phyloP scores from a whole-genome alignment of 305 asterid species.

The Fraxinus angustifolia region DNA sequence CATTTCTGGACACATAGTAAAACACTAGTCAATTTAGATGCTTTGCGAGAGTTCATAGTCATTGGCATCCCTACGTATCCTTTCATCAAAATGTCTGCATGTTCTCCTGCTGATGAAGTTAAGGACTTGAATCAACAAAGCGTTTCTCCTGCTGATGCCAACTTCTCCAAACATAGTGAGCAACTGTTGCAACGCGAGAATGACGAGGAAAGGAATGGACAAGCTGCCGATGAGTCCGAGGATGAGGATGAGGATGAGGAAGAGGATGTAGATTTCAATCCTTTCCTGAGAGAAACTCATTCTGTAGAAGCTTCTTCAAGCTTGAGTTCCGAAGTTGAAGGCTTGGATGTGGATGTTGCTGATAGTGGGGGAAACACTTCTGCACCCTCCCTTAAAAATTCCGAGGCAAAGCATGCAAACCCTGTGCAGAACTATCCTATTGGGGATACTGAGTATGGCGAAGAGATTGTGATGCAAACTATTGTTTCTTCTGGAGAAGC shows the following conservation, averaged over 20 bases:
- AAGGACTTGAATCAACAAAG: conserved; percentile 28
- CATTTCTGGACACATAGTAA: neutral
- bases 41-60: neutral
- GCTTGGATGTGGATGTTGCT: conserved; percentile 62
- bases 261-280: conserved; percentile 87
- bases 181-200: conserved; percentile 31
- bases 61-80: conserved; percentile 14
- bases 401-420: conserved; percentile 23
- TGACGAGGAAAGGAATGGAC: conserved; percentile 30
- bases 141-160: conserved; percentile 24
- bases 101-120: conserved; percentile 36
- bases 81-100: conserved; percentile 38
- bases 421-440: conserved; percentile 27
- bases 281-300: conserved; percentile 59
- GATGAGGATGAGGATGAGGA: conserved; percentile 67
- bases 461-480: conserved; percentile 50
- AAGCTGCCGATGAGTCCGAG: conserved; percentile 27
- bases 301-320: conserved; percentile 83
- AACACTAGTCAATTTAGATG: conserved; percentile 18
- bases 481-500: conserved; percentile 33
- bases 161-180: conserved; percentile 26
- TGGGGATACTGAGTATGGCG: conserved; percentile 54
- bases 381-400: conserved; percentile 26
- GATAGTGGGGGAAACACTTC: conserved; percentile 45
- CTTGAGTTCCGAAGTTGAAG: conserved; percentile 84